Evolutionary conservation across 192 early-diverging fungal species (phyloP), one percentile per base, ranked within the genome.

Genomic region (Coemansia umbellata): DNA sequence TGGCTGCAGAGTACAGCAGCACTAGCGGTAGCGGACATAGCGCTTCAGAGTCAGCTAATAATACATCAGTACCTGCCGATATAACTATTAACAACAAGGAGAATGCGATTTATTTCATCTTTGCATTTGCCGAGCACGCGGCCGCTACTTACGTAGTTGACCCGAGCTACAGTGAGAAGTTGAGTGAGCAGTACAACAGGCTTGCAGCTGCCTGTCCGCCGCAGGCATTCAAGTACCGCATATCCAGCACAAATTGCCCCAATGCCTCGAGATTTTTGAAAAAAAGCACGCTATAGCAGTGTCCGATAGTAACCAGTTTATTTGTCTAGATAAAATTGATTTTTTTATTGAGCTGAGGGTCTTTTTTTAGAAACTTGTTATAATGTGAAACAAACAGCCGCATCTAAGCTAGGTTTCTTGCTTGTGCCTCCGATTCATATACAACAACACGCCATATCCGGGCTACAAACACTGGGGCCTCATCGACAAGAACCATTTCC

Each of bases 381-480:
- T 7, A 14, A 1, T 18, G 32, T 23, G 50, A n/a, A n/a, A n/a
- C 50, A 37, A 21, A 41, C 5, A 27, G 3, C 32, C 31, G 33
- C 33, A 45, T 5, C 28, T 15, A 45, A 45, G 28, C 43, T 8
- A 45, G 43, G 14, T 55, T 49, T 31, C 54, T 36, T 30, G 62
- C 53, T n/a, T 14, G 26, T 22, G 35, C 49, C 31, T 58, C 53
- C 3, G 49, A 58, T 31, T 57, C 55, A 9, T 53, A 66, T 23
- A 53, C 54, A 9, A 66, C 41, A 52, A 58, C 31, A 11, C 91
- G 80, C 94, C 94, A 98, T 9, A 97, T 66, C 49, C 85, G 86
- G 59, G 84, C 84, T 8, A 95, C 93, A 82, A 98, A 90, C 26
- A 82, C 76, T 15, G 83, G 81, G 3, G 94, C 87, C 42, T 94